Conservation (phyloP, 257 asterid species). For the Capsicum pubescens region DNA sequence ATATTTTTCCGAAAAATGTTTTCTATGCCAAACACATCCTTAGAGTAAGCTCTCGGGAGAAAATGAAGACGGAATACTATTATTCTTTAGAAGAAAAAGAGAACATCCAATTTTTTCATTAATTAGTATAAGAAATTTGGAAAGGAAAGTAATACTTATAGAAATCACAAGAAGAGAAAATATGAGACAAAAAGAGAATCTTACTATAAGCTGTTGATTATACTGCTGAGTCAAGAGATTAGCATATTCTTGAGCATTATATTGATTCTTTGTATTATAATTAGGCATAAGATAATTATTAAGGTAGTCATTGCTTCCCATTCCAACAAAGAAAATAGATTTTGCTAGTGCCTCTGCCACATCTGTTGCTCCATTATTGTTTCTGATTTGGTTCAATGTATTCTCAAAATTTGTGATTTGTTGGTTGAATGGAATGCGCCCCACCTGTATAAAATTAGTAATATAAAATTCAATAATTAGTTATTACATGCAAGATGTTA, state of each 20-base stretch:
- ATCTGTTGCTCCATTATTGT: conserved; percentile 56
- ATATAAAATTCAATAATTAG: background rate
- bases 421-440: conserved; percentile 89
- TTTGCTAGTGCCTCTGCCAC: conserved; percentile 53
- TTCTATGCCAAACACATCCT: background rate
- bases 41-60: background rate
- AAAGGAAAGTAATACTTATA: background rate
- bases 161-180: background rate
- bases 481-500: background rate
- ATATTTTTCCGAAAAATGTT: background rate
- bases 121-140: background rate
- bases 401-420: conserved; percentile 82
- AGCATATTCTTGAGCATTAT: conserved; percentile 71
- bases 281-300: conserved; percentile 94
- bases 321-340: conserved; percentile 86
- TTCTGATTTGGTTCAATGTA: conserved; percentile 67
- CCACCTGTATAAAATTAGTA: conserved; percentile 49
- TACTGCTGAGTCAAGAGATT: conserved; percentile 71
- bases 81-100: background rate
- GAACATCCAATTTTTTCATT: background rate
- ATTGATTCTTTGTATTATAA: conserved; percentile 64
- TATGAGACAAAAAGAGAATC: background rate
- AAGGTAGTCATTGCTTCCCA: conserved; percentile 98
- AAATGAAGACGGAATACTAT: background rate
- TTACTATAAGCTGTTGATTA: conserved; percentile 72